A percentile compares a stretch with the other conserved stretches of the same genome.
These are phyloP conservation scores for Tranzscheliella williamsii DNA, from an alignment of 1,284 basidiomycete genomes.

Conservation along the genomic window DNA sequence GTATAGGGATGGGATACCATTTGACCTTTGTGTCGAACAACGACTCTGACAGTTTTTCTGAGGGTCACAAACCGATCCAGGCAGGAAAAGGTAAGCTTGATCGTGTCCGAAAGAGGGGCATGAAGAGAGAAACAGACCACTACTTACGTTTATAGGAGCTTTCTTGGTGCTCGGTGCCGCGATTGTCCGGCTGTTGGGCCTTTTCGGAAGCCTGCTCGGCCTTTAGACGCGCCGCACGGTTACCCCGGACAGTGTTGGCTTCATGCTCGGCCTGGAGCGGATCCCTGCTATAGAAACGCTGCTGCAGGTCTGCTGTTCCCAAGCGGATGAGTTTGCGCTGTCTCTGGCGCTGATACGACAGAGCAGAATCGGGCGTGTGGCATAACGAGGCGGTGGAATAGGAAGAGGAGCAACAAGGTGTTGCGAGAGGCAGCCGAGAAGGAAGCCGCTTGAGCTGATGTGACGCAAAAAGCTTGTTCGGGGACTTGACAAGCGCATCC, in stretches of 20 bases:
- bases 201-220: not conserved
- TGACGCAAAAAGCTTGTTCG: too few species aligned
- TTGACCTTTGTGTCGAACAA: conserved; percentile 87
- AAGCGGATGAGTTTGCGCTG: too few species aligned
- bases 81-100: not conserved
- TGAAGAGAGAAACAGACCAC: too few species aligned
- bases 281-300: conserved; percentile 34
- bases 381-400: too few species aligned
- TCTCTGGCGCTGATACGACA: too few species aligned
- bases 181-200: too few species aligned
- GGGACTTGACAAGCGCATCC: too few species aligned
- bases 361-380: too few species aligned
- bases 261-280: conserved; percentile 51
- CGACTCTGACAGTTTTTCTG: conserved; percentile 66
- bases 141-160: conserved; percentile 18
- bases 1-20: conserved; percentile 94
- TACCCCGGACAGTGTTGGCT: conserved; percentile 51
- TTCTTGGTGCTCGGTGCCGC: conserved; percentile 14
- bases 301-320: too few species aligned
- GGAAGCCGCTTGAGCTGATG: too few species aligned
- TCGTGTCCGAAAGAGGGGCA: not conserved
- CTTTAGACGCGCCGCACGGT: conserved; percentile 34
- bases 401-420: too few species aligned
- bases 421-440: too few species aligned
- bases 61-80: not conserved